Base-by-base conservation (phyloP, 192 early-diverging fungal genomes). In the Coemansia sp. region DNA sequence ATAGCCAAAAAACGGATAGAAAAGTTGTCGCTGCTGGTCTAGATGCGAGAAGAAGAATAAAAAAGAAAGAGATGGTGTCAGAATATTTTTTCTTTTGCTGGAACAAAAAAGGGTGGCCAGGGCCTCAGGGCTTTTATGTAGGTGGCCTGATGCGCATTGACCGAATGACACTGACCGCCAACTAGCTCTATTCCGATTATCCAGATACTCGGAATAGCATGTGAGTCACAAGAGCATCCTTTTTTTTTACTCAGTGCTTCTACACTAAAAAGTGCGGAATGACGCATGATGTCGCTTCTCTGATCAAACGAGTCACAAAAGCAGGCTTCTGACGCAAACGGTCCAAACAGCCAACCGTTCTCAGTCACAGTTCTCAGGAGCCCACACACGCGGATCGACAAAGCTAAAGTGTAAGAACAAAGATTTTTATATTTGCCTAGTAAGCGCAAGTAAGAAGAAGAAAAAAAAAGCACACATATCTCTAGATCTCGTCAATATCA, bases 401-500 rank as follows among this genome's bases (percentile, higher is more conserved):
- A 20, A 20, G 43, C 16, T 10, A 49, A 34, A 13, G 27, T 43
- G 20, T 18, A 15, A 18, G 30, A 6, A 6, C 16, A 45, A 32
- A 20, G 13, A 22, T 8, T 24, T 22, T 12, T 56, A 34, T 56
- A 56, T 56, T 56, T 56, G 32, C 15, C 12, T 24, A 59, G 34
- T 18, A 45, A 35, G 34, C 34, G 34, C 34, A 35, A 35, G 34
- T 9, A 35, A 35, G n/a, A 50, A 1, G 24, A 24, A 24, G 35
- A 43, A 8, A 16, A 9, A 55, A 37, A 43, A 59, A 30, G 32
- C 11, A 12, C 30, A 45, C 32, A 40, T n/a, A 40, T n/a, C 30
- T 52, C 65, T 80, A 80, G 37, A 81, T 70, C 29, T 95, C 94
- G 81, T 98, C 96, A 76, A 98, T 94, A 65, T 95, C 94, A 84